phyloP scores from a whole-genome alignment of 805 yeast genomes.

The Saccharomyces paradoxus region DNA sequence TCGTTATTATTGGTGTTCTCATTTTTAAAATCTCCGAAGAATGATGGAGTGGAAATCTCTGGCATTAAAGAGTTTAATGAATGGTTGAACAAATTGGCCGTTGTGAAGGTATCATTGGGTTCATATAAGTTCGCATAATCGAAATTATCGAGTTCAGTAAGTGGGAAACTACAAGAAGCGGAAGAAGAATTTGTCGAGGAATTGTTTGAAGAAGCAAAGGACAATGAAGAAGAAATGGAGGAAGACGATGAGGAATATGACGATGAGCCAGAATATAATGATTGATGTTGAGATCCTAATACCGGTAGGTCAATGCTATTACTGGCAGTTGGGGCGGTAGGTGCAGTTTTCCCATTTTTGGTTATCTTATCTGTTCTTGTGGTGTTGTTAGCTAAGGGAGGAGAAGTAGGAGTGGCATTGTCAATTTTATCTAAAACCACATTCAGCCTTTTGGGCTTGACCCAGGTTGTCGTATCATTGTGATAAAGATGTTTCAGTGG shows the following conservation, averaged over 20 bases:
- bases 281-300: background rate
- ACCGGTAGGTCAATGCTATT: background rate
- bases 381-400: background rate
- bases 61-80: background rate
- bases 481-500: constrained; percentile 30
- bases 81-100: background rate
- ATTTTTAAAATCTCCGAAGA: background rate
- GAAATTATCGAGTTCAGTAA: background rate
- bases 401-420: background rate
- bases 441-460: constrained; percentile 5
- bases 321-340: background rate
- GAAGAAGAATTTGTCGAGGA: background rate
- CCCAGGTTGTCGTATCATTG: constrained; percentile 12
- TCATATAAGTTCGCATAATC: constrained; percentile 1
- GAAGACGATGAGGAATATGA: background rate
- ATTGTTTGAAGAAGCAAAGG: background rate
- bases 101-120: constrained; percentile 1
- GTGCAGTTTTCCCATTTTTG: background rate
- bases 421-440: background rate
- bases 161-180: background rate
- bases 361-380: background rate
- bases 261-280: background rate
- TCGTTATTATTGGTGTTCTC: background rate
- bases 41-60: background rate
- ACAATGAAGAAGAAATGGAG: background rate